These are phyloP conservation scores for Paspalum vaginatum DNA, from an alignment of 176 grass and related monocot genomes.

Conservation along the genomic window DNA sequence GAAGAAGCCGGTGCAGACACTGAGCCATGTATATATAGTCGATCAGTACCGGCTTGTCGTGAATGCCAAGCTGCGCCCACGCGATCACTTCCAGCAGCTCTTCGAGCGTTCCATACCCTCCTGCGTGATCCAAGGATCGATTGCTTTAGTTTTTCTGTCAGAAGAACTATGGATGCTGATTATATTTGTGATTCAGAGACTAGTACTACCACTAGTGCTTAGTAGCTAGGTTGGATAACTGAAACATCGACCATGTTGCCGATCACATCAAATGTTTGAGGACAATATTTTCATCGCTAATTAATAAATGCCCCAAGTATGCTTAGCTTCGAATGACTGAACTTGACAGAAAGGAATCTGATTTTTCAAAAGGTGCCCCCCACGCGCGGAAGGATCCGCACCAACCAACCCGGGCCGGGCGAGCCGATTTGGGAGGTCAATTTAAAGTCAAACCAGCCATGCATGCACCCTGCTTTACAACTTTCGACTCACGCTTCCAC, in stretches of 20 bases:
- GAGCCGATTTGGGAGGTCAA: conserved; percentile 40
- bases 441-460: conserved; percentile 29
- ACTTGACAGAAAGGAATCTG: not conserved
- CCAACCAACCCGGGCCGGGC: not conserved
- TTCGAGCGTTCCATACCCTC: conserved; percentile 77
- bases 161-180: not conserved
- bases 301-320: not conserved
- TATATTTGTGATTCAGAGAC: not conserved
- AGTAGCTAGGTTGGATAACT: not conserved
- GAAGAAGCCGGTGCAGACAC: too few species aligned
- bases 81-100: conserved; percentile 73
- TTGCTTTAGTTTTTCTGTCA: not conserved
- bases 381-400: not conserved
- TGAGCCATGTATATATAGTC: not conserved
- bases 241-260: not conserved
- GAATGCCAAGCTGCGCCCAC: conserved; percentile 80
- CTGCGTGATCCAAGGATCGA: conserved; percentile 23
- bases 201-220: not conserved
- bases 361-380: conserved; percentile 14
- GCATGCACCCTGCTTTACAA: conserved; percentile 24
- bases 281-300: not conserved
- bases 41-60: conserved; percentile 62
- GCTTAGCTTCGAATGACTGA: not conserved
- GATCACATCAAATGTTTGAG: not conserved
- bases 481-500: conserved; percentile 49